These are phyloP conservation scores for Fagopyrum homotropicum DNA, from an alignment of 148 eudicot genomes.

Conservation along the genomic window DNA sequence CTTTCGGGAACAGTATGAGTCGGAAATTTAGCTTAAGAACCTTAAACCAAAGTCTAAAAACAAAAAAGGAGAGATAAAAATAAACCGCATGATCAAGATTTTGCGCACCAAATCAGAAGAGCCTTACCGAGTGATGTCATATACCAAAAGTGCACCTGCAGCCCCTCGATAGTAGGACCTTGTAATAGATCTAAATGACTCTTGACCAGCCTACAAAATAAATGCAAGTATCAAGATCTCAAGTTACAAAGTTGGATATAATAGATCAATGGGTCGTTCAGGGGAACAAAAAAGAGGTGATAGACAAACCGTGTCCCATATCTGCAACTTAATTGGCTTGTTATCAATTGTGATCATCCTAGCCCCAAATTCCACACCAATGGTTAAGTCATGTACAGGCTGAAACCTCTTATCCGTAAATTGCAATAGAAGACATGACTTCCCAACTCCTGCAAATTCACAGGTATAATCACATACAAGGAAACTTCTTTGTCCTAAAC, in stretches of 20 bases:
- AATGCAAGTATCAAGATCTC: not conserved
- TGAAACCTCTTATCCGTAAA: slow-evolving; percentile 43
- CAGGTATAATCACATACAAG: slow-evolving; percentile 11
- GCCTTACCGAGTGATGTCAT: slow-evolving; percentile 37
- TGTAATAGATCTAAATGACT: slow-evolving; percentile 39
- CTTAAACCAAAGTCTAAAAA: too few relatives aligned
- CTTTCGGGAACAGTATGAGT: not conserved
- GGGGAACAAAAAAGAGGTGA: not conserved
- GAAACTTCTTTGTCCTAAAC: not conserved
- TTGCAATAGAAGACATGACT: slow-evolving; percentile 41
- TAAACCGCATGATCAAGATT: not conserved
- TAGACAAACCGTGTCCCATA: slow-evolving; percentile 37
- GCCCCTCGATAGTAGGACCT: slow-evolving; percentile 44
- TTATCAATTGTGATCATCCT: slow-evolving; percentile 41
- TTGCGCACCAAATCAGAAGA: not conserved
- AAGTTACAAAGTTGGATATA: not conserved
- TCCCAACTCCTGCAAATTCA: slow-evolving; percentile 37
- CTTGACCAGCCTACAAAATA: slow-evolving; percentile 37
- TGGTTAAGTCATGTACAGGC: slow-evolving; percentile 41
- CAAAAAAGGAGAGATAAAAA: not conserved
- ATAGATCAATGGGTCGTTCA: not conserved
- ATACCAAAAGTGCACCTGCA: slow-evolving; percentile 42
- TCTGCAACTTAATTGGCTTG: slow-evolving; percentile 40
- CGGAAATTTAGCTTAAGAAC: not conserved
- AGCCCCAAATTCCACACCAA: slow-evolving; percentile 46